Conservation (phyloP, 495 filamentous ascomycete species). For the Penicillium samsonianum region DNA sequence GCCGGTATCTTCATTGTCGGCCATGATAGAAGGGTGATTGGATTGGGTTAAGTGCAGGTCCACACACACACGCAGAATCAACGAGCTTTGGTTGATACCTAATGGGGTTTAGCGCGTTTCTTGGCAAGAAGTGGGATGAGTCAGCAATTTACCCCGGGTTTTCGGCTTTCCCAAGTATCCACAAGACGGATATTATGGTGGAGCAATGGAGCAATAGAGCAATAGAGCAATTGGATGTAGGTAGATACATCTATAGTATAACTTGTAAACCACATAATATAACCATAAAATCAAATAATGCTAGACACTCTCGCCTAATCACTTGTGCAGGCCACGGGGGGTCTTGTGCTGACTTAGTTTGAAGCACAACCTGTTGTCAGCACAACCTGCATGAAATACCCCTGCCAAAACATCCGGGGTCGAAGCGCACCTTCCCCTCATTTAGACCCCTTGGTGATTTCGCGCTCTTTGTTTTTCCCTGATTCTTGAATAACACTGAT, state of each 20-base stretch:
- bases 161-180: constrained; percentile 1
- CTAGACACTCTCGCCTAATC: not conserved
- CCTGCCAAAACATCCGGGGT: constrained; percentile 19
- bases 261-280: not conserved
- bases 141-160: constrained; percentile 27
- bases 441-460: constrained; percentile 3
- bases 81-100: constrained; percentile 23
- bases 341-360: not conserved
- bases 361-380: constrained; percentile 14
- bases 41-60: constrained; percentile 6
- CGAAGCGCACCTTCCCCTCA: constrained; percentile 22
- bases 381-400: constrained; percentile 13
- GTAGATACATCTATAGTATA: constrained; percentile 2
- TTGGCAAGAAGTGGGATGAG: constrained; percentile 13
- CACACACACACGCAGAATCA: constrained; percentile 18
- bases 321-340: constrained; percentile 10
- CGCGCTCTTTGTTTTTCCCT: constrained; percentile 1
- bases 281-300: not conserved
- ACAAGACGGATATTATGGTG: no score
- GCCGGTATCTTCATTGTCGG: constrained; percentile 68
- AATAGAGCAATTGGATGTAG: not conserved
- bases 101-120: constrained; percentile 20
- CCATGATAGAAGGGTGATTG: constrained; percentile 53
- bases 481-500: not conserved
- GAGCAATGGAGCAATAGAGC: not conserved